Percentiles rank a stretch among this genome's conserved stretches.
These are phyloP conservation scores for Colletotrichum magnum DNA, from an alignment of 2,329 filamentous ascomycete genomes.

Conservation along the genomic window DNA sequence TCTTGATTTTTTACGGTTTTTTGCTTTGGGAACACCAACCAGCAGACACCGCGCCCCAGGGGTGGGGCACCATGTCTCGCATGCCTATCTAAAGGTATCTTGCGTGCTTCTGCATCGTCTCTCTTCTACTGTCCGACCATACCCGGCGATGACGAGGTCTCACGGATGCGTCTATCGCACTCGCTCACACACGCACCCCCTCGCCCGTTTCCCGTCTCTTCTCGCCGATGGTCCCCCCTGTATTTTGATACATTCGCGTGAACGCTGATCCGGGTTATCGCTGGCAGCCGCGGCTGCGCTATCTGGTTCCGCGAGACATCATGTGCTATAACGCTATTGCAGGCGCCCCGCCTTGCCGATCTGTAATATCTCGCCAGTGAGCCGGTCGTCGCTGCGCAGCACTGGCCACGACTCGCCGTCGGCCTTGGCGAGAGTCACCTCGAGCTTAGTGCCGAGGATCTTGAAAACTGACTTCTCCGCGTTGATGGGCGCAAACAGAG, in stretches of 20 bases:
- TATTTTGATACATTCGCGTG: constrained; percentile 7
- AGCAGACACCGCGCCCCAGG: constrained; percentile 19
- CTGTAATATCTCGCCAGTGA: constrained; percentile 86
- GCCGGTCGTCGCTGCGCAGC: constrained; percentile 80
- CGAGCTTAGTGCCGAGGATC: constrained; percentile 90
- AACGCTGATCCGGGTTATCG: constrained; percentile 9
- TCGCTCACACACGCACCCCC: neutral
- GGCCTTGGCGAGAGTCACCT: constrained; percentile 80
- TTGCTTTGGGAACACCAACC: constrained; percentile 15
- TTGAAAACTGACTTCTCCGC: constrained; percentile 81
- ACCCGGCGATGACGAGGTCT: constrained; percentile 19
- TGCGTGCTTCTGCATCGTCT: constrained; percentile 10
- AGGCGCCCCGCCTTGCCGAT: constrained; percentile 81
- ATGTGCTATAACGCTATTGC: constrained; percentile 25
- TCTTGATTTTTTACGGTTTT: constrained; percentile 34
- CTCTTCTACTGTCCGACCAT: constrained; percentile 3
- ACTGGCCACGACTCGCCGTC: constrained; percentile 89
- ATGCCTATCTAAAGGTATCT: constrained; percentile 35
- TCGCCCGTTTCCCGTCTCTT: constrained; percentile 6
- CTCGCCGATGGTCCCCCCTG: neutral
- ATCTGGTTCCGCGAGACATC: neutral
- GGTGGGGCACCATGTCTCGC: constrained; percentile 32
- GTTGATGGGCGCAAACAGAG: constrained; percentile 84
- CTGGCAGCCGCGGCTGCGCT: too few species aligned
- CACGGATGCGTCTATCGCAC: neutral